These are phyloP conservation scores for Tetrapisispora phaffii DNA, from an alignment of 805 yeast genomes.

Conservation along the genomic window DNA sequence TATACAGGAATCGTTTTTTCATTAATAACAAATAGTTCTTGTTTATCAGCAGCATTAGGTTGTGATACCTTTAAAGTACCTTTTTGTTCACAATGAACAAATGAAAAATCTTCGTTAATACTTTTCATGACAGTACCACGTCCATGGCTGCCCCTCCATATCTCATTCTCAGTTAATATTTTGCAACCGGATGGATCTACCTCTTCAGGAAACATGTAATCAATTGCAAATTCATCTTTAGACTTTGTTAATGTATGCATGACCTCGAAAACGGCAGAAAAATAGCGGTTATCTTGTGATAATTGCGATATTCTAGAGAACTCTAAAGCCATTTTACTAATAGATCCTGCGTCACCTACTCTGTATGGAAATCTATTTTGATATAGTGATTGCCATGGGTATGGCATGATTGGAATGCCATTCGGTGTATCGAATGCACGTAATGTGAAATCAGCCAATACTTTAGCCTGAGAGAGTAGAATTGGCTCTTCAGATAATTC, in stretches of 20 bases:
- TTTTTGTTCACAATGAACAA: conserved; percentile 29
- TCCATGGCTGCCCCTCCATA: conserved; percentile 28
- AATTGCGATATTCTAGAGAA: conserved; percentile 43
- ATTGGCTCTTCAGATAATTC: conserved; percentile 37
- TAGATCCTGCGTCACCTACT: conserved; percentile 34
- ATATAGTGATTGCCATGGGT: conserved; percentile 33
- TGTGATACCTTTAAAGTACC: conserved; percentile 10
- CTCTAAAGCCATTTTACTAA: conserved; percentile 43
- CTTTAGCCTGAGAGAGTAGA: conserved; percentile 31
- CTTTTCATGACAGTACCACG: conserved; percentile 32
- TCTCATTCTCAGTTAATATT: conserved; percentile 21
- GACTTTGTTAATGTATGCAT: conserved; percentile 33
- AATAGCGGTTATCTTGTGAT: conserved; percentile 40
- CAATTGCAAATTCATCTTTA: conserved; percentile 28
- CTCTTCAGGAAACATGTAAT: conserved; percentile 36
- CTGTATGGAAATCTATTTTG: conserved; percentile 33
- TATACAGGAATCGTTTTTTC: conserved; percentile 28
- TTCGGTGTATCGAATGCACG: conserved; percentile 54
- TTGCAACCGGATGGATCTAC: conserved; percentile 47
- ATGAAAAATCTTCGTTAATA: conserved; percentile 22
- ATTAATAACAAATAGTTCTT: conserved; percentile 7
- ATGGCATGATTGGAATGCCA: conserved; percentile 40
- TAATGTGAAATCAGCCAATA: conserved; percentile 40
- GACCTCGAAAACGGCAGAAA: conserved; percentile 39
- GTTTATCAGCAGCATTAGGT: conserved; percentile 2